These are phyloP conservation scores for Pseudocercospora pini-densiflorae DNA, from an alignment of 2,329 filamentous ascomycete genomes.

Conservation along the genomic window DNA sequence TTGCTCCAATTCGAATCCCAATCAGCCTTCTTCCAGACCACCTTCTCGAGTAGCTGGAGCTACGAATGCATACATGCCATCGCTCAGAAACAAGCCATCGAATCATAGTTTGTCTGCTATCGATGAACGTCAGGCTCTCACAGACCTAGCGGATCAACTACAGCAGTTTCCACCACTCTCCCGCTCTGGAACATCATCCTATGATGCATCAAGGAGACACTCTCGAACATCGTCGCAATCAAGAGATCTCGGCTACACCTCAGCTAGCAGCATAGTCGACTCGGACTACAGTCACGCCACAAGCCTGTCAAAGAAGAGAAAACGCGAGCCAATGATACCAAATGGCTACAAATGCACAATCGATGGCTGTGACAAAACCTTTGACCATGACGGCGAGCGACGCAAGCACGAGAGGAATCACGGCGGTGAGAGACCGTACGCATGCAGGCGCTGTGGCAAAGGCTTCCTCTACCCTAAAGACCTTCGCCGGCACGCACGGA, in stretches of 20 bases:
- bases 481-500: conserved; percentile 16
- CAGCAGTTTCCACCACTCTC: conserved; percentile 14
- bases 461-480: conserved; percentile 22
- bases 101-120: conserved; percentile 2
- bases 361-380: conserved; percentile 12
- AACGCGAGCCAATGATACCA: conserved; percentile 17
- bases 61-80: background rate
- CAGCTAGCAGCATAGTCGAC: conserved; percentile 21
- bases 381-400: conserved; percentile 20
- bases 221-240: conserved; percentile 17
- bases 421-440: conserved; percentile 13
- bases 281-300: conserved; percentile 21
- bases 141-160: conserved; percentile 15
- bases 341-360: conserved; percentile 14
- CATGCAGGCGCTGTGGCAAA: conserved; percentile 16
- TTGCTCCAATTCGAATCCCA: conserved; percentile 2
- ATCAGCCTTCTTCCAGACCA: conserved; percentile 4
- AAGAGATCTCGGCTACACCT: conserved; percentile 19
- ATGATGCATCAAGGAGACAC: conserved; percentile 11
- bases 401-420: conserved; percentile 21
- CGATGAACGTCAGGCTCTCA: conserved; percentile 3
- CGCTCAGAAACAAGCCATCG: background rate
- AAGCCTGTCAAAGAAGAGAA: conserved; percentile 17
- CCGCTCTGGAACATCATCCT: background rate
- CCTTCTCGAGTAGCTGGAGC: background rate